A percentile compares a stretch with the other conserved stretches of the same genome.
These are phyloP conservation scores for Trichoderma koningiopsis DNA, from an alignment of 2,329 filamentous ascomycete species.

Conservation along the genomic window DNA sequence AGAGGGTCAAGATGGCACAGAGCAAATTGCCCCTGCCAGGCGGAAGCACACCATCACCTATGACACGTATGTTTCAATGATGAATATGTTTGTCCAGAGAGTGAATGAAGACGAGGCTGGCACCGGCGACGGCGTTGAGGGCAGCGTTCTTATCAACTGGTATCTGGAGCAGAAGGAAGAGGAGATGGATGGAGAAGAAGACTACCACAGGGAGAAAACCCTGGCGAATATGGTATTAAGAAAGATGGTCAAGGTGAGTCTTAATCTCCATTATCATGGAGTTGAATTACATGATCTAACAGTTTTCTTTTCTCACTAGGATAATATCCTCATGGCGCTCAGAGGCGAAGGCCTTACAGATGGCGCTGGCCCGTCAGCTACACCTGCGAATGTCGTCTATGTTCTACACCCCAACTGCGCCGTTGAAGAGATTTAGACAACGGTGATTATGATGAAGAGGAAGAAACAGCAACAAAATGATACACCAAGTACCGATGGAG, in stretches of 20 bases:
- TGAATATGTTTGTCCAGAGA: slow-evolving; percentile 80
- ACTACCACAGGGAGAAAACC: slow-evolving; percentile 72
- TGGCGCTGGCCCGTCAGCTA: slow-evolving; percentile 48
- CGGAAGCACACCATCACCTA: slow-evolving; percentile 88
- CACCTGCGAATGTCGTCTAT: slow-evolving; percentile 62
- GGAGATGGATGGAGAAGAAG: slow-evolving; percentile 78
- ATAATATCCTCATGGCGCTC: slow-evolving; percentile 85
- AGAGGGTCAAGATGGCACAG: slow-evolving; percentile 32
- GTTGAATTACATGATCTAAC: slow-evolving; percentile 29
- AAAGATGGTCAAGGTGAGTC: slow-evolving; percentile 88
- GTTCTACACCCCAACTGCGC: slow-evolving; percentile 94
- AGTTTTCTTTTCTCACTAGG: slow-evolving; percentile 59
- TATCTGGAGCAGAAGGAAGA: slow-evolving; percentile 91
- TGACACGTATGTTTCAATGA: slow-evolving; percentile 90
- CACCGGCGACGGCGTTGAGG: slow-evolving; percentile 79
- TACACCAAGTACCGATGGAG: slow-evolving; percentile 24
- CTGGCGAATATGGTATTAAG: slow-evolving; percentile 85
- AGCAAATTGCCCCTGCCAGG: slow-evolving; percentile 41
- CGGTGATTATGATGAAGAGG: background rate
- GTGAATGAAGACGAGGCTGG: slow-evolving; percentile 80
- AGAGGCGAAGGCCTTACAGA: slow-evolving; percentile 61
- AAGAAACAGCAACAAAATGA: background rate
- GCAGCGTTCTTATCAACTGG: slow-evolving; percentile 80
- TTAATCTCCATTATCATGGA: slow-evolving; percentile 47
- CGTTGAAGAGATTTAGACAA: slow-evolving; percentile 62